Evolutionary conservation across 2,329 filamentous ascomycete species (phyloP).

Genomic region (Elsinoe perseae): DNA sequence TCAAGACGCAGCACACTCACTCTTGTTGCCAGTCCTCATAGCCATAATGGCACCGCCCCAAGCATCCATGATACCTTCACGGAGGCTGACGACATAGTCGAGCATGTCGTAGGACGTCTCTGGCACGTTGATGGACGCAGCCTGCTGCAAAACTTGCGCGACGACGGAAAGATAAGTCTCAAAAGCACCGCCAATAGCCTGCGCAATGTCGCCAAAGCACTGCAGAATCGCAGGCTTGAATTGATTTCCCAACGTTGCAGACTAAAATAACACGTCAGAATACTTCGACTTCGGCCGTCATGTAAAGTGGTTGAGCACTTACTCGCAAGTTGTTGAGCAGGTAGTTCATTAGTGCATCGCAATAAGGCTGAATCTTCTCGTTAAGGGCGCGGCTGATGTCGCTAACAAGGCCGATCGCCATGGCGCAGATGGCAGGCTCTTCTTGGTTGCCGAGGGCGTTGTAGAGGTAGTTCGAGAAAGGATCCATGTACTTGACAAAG

Average conservation of each 20-base stretch:
- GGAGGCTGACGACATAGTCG: constrained; percentile 88
- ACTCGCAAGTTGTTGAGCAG: constrained; percentile 84
- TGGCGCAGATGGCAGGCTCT: constrained; percentile 85
- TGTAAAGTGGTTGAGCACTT: constrained; percentile 30
- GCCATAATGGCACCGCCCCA: constrained; percentile 96
- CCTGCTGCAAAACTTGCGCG: constrained; percentile 88
- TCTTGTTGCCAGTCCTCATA: constrained; percentile 73
- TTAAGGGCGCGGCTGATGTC: constrained; percentile 90
- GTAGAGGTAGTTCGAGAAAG: constrained; percentile 86
- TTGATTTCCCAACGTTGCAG: constrained; percentile 80
- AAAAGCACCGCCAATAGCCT: constrained; percentile 84
- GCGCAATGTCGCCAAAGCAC: constrained; percentile 95
- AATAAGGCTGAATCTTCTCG: constrained; percentile 86
- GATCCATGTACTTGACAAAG: constrained; percentile 96
- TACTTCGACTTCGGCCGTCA: constrained; percentile 19
- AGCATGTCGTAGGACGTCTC: constrained; percentile 80
- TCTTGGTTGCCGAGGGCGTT: constrained; percentile 93
- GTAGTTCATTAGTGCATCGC: constrained; percentile 97
- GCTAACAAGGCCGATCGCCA: constrained; percentile 95
- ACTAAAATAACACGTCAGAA: constrained; percentile 44
- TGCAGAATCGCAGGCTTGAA: constrained; percentile 98
- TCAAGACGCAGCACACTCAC: constrained; percentile 26
- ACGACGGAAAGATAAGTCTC: constrained; percentile 90
- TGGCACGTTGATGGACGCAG: constrained; percentile 69
- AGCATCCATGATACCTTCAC: constrained; percentile 97